Evolutionary conservation across 306 rosid genomes (phyloP), one percentile per base, ranked within the genome.

Genomic region (Prunus mume): DNA sequence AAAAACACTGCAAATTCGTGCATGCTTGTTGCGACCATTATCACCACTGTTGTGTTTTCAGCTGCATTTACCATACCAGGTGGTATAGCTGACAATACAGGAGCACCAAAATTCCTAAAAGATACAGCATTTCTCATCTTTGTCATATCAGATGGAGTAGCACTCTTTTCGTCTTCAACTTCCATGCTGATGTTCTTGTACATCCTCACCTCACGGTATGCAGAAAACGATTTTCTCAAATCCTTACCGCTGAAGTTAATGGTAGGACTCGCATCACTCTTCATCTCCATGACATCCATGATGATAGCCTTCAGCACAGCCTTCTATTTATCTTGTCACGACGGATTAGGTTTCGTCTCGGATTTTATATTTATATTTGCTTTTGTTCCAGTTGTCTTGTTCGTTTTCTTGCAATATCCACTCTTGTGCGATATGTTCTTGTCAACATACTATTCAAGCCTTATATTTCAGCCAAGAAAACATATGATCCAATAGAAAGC

Each of bases 31-130:
- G 71, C 96, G 1, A 78, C 96, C 0, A 63, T 90, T 3, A 88
- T 88, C 0, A 68, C 90, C 0, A 86, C 92, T 0, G 86, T 85
- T 1, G 89, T 86, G 15, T 85, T 90, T 17, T 6, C 92, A 43
- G 86, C 89, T 4, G 87, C 86, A 19, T 79, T 86, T 58, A 85
- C 71, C 3, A 18, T 85, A 17, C 91, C 92, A 0, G 90, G 90
- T 9, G 90, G 88, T 2, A 81, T 14, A 67, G 17, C 73, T 15
- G 85, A 81, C 25, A 6, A 58, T 0, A 61, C 77, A 0, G 77
- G 80, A 14, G 9, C 18, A 9, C 84, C 84, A 0, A 5, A 81
- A 27, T 72, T 50, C 4, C 2, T 65, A 3, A 65, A n/a, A 27
- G 12, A 57, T 6, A 72, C 10, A 0, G 17, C 25, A 1, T 79